Evolutionary conservation across 2,329 filamentous ascomycete genomes (phyloP), one percentile per base, ranked within the genome.

Genomic region (Sporothrix variecibatus): DNA sequence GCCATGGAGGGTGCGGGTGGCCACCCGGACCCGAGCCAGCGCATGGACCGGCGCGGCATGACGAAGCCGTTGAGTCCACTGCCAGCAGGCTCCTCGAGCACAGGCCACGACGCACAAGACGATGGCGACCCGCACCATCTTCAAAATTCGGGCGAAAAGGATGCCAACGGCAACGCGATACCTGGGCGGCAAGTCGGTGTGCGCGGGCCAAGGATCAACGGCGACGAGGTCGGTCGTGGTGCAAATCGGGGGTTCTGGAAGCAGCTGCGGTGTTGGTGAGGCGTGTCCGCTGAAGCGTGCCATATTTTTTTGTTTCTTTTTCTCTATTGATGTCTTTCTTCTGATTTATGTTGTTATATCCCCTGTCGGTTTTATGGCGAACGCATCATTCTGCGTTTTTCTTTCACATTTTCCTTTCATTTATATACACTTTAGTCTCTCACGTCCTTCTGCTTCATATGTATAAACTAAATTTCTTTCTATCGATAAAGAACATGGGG

Each of bases 31-130:
- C 82, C 82, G 73, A 81, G 82, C 73, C 82, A 80, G 64, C 82
- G 84, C 80, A 82, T 84, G 43, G 86, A 86, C 77, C 85, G 86
- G 38, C 82, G 86, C 67, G 88, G 87, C 75, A 86, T 87, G 82
- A 90, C 88, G 26, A 88, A 88, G 82, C 88, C 88, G 31, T 79
- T 90, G 70, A 88, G 86, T 23, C 88, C 88, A 34, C 80, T 90
- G 71, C 86, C 86, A 1, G 78, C 78, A 4, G 79, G 79, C n/a
- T 77, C 75, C 12, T 79, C 81, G 38, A 78, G 46, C 31, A 23
- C 43, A n/a, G 77, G 11, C 73, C 77, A 1, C 78, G 51, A 73
- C 77, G 12, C 74, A 34, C 38, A 67, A 26, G 23, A 20, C 62
- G 62, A 43, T 1, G 38, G 34, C 20, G 53, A 40, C 9, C 43